These are phyloP conservation scores for Leccinum uliginosum DNA, from an alignment of 768 basidiomycete genomes.

Conservation along the genomic window DNA sequence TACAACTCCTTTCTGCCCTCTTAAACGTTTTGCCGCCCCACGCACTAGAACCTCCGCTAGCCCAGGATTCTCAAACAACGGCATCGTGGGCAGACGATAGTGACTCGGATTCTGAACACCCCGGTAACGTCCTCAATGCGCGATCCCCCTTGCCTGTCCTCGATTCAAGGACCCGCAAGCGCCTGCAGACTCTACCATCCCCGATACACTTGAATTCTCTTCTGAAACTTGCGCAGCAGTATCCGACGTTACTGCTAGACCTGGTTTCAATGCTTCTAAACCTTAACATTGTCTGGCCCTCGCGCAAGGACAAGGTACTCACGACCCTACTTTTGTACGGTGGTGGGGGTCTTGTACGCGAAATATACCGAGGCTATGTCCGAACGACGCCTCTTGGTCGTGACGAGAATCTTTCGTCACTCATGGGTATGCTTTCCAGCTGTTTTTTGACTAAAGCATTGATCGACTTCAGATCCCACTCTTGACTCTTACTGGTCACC, in stretches of 20 bases:
- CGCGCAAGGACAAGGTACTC: slow-evolving; percentile 53
- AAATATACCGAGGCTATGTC: slow-evolving; percentile 69
- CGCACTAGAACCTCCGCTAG: slow-evolving; percentile 44
- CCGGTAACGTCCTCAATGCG: slow-evolving; percentile 33
- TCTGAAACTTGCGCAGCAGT: slow-evolving; percentile 40
- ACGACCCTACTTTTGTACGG: slow-evolving; percentile 47
- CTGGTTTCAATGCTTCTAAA: slow-evolving; percentile 58
- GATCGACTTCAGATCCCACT: slow-evolving; percentile 36
- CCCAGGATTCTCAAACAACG: slow-evolving; percentile 10
- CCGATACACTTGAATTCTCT: slow-evolving; percentile 52
- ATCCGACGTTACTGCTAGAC: slow-evolving; percentile 37
- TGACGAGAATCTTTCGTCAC: slow-evolving; percentile 38
- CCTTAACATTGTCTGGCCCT: slow-evolving; percentile 58
- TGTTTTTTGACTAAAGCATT: not conserved
- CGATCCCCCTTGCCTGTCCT: slow-evolving; percentile 36
- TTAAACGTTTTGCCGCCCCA: slow-evolving; percentile 50
- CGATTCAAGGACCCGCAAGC: slow-evolving; percentile 58
- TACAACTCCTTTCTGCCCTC: slow-evolving; percentile 48
- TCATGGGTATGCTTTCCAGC: slow-evolving; percentile 35
- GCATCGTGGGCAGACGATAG: slow-evolving; percentile 29
- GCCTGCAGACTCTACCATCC: slow-evolving; percentile 55
- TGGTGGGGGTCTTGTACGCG: slow-evolving; percentile 63
- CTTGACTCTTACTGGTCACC: slow-evolving; percentile 55
- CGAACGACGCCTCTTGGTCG: slow-evolving; percentile 58
- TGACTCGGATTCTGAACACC: slow-evolving; percentile 39